Base-by-base conservation (phyloP, 2,329 filamentous ascomycete genomes). In the Colletotrichum noveboracense region DNA sequence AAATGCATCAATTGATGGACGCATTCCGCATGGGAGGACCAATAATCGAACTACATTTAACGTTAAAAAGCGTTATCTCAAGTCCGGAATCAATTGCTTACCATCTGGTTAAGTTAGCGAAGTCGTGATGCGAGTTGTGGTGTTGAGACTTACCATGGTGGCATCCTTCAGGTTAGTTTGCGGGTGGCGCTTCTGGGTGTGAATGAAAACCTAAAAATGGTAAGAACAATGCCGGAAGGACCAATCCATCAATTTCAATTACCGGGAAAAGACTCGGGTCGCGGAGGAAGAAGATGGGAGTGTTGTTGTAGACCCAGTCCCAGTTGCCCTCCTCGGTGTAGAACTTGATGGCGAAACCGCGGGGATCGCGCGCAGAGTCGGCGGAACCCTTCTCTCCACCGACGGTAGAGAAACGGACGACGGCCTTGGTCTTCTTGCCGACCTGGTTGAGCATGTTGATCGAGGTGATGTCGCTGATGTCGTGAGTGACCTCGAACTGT, bases 251-350 rank as follows among this genome's bases (percentile, higher is more conserved):
- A 21, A 7, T 6, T n/a, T 3, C 14, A 64, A 48, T 38, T 67
- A 74, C 86, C 43, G 93, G 93, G 85, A 95, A 95, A 82, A 95
- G 95, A 80, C 90, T 89, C 4, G 94, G 93, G 79, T 95, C 94
- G 58, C 94, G 89, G 28, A 95, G 80, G 87, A 96, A 95, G 88
- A 96, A 96, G 30, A 95, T 88, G 2, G 94, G 94, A 0, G 93
- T 95, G 85, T 95, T 95, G 86, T 94, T 94, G 82, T 91, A 93
- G 28, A 95, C 93, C 88, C 92, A 92, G 81, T 95, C 93, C 90
- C 91, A 94, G 58, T 86, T 94, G 65, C 93, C 93, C 80, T 94
- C 90, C 10, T 93, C 89, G 1, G 93, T 94, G 74, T 93, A 90
- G 85, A 95, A 93, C 85, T 94, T 95, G 80, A 94, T 66, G 2